Conservation (phyloP, 139 green algal genomes). For the Ulvella scutata region DNA sequence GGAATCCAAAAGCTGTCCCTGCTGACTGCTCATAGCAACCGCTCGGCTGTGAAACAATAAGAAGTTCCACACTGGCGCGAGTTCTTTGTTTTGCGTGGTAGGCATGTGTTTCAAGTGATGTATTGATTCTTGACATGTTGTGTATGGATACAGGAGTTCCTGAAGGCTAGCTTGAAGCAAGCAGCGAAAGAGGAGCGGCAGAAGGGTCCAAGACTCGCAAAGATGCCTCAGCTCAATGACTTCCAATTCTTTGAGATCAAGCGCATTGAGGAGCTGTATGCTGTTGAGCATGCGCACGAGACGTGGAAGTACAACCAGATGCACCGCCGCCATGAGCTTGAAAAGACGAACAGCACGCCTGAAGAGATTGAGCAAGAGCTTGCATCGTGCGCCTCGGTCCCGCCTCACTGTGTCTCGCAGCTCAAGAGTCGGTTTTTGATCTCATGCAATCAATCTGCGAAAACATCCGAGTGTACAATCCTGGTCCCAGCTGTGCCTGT, state of each 20-base stretch:
- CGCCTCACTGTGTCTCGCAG: too few species aligned
- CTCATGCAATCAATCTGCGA: too few species aligned
- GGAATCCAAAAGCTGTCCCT: too few species aligned
- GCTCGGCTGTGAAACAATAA: too few species aligned
- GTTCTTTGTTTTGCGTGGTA: too few species aligned
- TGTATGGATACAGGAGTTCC: background rate
- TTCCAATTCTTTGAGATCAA: conserved; percentile 94
- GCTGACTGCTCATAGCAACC: too few species aligned
- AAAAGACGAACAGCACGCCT: background rate
- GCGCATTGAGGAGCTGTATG: conserved; percentile 69
- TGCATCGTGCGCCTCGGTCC: background rate
- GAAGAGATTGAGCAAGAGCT: conserved; percentile 1
- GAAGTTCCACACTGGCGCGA: too few species aligned
- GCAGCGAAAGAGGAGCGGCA: conserved; percentile 13
- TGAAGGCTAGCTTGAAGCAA: conserved; percentile 10
- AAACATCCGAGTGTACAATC: too few species aligned
- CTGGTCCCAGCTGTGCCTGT: too few species aligned
- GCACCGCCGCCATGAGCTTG: background rate
- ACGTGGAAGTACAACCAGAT: conserved; percentile 36
- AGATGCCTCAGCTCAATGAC: conserved; percentile 86
- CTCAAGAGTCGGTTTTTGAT: too few species aligned
- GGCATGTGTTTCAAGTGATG: too few species aligned
- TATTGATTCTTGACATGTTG: background rate
- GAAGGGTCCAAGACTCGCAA: conserved; percentile 51
- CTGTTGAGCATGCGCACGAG: conserved; percentile 71